Conservation (phyloP, 2,329 filamentous ascomycete genomes). For the Aphanocladium album region DNA sequence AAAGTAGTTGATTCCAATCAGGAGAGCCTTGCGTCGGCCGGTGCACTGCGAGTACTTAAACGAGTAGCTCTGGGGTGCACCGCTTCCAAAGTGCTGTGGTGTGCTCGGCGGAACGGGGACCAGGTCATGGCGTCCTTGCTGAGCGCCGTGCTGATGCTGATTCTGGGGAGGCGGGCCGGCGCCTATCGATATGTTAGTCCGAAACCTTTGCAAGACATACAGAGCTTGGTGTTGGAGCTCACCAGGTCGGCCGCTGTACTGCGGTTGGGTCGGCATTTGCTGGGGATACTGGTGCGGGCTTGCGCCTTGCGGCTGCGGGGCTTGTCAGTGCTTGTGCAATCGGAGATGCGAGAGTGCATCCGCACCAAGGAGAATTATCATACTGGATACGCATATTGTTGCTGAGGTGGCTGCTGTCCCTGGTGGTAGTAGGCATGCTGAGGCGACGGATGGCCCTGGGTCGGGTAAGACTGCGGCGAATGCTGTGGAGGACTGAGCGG, state of each 20-base stretch:
- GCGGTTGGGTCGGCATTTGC: conserved; percentile 22
- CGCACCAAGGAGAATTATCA: conserved; percentile 13
- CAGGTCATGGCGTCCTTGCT: conserved; percentile 36
- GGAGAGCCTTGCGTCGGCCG: conserved; percentile 77
- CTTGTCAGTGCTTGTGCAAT: neutral
- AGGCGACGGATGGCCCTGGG: conserved; percentile 33
- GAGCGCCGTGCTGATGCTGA: neutral
- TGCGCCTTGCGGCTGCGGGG: conserved; percentile 27
- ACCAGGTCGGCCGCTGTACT: conserved; percentile 47
- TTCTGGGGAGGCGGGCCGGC: neutral
- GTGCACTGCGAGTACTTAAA: conserved; percentile 93
- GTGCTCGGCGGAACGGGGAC: conserved; percentile 63
- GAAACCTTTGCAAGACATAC: neutral
- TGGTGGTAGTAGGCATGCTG: conserved; percentile 40
- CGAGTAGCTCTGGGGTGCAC: conserved; percentile 72
- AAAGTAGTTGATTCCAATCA: conserved; percentile 97
- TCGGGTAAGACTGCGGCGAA: conserved; percentile 32
- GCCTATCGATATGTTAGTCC: neutral
- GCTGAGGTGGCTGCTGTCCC: conserved; percentile 45
- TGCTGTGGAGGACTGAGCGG: conserved; percentile 7
- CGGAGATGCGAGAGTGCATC: neutral
- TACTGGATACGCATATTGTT: conserved; percentile 40
- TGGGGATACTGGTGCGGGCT: conserved; percentile 29
- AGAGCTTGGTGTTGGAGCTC: conserved; percentile 20
- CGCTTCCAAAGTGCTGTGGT: conserved; percentile 70